Evolutionary conservation across 2,329 filamentous ascomycete species (phyloP).

Genomic region (Dothiorella sarmentorum): DNA sequence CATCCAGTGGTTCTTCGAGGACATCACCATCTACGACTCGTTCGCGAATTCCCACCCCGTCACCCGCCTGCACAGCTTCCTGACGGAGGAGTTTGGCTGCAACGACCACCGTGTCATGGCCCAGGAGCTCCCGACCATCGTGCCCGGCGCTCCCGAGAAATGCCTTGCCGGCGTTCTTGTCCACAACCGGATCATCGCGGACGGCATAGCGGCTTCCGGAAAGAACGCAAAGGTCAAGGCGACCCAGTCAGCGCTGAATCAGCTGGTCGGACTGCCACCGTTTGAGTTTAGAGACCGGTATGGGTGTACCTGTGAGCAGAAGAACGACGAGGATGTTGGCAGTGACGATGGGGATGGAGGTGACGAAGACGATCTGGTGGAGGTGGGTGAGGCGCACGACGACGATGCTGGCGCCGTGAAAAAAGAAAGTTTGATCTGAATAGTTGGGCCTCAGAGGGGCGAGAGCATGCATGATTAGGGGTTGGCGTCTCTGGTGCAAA

Average conservation of each 20-base stretch:
- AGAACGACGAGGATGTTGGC: background rate
- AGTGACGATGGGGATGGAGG: background rate
- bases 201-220: slow-evolving; percentile 59
- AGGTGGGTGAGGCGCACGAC: background rate
- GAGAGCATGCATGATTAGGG: too few species aligned
- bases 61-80: slow-evolving; percentile 64
- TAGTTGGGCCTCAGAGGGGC: too few species aligned
- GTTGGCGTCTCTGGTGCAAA: too few species aligned
- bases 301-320: slow-evolving; percentile 59
- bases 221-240: slow-evolving; percentile 71
- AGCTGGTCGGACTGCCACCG: slow-evolving; percentile 48
- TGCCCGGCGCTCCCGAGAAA: slow-evolving; percentile 40
- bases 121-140: slow-evolving; percentile 42
- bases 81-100: slow-evolving; percentile 66
- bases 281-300: slow-evolving; percentile 60
- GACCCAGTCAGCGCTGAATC: slow-evolving; percentile 56
- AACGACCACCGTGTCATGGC: slow-evolving; percentile 48
- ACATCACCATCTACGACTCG: slow-evolving; percentile 83
- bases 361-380: background rate
- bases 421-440: background rate
- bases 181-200: slow-evolving; percentile 66
- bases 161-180: slow-evolving; percentile 73
- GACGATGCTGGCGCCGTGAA: background rate
- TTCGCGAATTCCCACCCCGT: slow-evolving; percentile 83
- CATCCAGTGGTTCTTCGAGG: slow-evolving; percentile 73